A percentile compares a stretch with the other conserved stretches of the same genome.
These are phyloP conservation scores for Trichoderma oligosporum DNA, from an alignment of 2,329 filamentous ascomycete genomes.

Conservation along the genomic window DNA sequence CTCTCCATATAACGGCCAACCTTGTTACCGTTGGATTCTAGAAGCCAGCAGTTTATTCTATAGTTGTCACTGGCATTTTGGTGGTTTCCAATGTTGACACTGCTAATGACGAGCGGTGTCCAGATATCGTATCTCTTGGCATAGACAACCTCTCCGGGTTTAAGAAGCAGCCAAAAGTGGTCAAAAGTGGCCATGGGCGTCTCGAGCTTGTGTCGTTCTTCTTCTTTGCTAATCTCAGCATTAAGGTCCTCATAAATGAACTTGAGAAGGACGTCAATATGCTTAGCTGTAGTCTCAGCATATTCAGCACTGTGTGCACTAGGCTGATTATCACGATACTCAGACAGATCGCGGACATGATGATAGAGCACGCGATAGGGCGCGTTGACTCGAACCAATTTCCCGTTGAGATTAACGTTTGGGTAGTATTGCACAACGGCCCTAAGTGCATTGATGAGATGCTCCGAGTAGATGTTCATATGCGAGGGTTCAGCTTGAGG, in stretches of 20 bases:
- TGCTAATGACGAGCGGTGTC: conserved; percentile 42
- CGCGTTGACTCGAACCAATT: conserved; percentile 38
- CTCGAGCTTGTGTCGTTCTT: conserved; percentile 36
- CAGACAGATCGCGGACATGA: conserved; percentile 41
- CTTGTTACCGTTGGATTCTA: conserved; percentile 34
- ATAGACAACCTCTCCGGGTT: conserved; percentile 45
- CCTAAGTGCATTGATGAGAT: conserved; percentile 46
- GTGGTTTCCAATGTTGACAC: conserved; percentile 25
- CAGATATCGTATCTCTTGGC: conserved; percentile 38
- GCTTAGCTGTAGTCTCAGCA: conserved; percentile 37
- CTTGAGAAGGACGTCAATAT: conserved; percentile 44
- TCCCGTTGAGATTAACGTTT: conserved; percentile 36
- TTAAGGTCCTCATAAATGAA: conserved; percentile 42
- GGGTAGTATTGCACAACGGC: conserved; percentile 50
- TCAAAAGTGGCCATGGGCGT: conserved; percentile 43
- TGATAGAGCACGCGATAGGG: conserved; percentile 50
- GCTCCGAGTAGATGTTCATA: conserved; percentile 44
- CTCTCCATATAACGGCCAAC: conserved; percentile 38
- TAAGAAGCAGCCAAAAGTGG: conserved; percentile 45
- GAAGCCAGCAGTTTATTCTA: conserved; percentile 42
- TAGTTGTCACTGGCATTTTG: conserved; percentile 22
- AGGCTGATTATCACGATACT: conserved; percentile 42
- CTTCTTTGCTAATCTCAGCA: conserved; percentile 38
- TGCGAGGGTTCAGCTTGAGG: conserved; percentile 32
- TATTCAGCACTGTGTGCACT: conserved; percentile 40